A percentile compares a stretch with the other conserved stretches of the same genome.
phyloP scores from a whole-genome alignment of 2,329 filamentous ascomycete species.

The Graphilbum fragrans region DNA sequence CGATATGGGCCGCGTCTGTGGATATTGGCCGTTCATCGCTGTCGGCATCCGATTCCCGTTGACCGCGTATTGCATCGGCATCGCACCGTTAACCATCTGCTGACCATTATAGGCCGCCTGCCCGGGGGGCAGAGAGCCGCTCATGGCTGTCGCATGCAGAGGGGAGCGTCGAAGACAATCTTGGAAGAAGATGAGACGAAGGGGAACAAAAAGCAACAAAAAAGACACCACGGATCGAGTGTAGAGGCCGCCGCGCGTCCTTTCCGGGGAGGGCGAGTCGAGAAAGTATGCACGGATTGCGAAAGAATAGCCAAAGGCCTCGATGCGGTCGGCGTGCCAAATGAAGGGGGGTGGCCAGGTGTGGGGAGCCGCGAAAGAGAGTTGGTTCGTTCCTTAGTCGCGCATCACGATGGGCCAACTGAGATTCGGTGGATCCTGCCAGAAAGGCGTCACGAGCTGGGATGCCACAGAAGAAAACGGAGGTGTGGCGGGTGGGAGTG shows the following conservation, averaged over 20 bases:
- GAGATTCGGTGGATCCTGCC: background rate
- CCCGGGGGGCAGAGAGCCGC: conserved; percentile 26
- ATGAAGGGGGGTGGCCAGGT: background rate
- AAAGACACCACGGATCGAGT: background rate
- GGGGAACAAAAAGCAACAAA: too few species aligned
- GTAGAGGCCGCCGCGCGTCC: too few species aligned
- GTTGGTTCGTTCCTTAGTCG: background rate
- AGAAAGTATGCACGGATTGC: too few species aligned
- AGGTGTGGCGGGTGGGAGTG: too few species aligned
- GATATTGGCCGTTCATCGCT: conserved; percentile 4
- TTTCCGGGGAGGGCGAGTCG: too few species aligned
- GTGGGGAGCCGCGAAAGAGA: background rate
- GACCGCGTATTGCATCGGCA: conserved; percentile 8
- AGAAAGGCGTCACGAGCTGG: too few species aligned
- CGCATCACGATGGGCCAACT: background rate
- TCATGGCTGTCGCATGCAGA: conserved; percentile 23
- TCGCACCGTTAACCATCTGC: conserved; percentile 11
- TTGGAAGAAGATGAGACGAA: background rate
- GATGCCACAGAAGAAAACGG: too few species aligned
- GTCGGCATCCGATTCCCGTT: conserved; percentile 7
- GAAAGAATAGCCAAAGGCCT: too few species aligned
- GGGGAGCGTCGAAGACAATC: background rate
- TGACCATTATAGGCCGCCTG: conserved; percentile 25
- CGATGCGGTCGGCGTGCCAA: too few species aligned
- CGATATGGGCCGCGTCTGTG: conserved; percentile 1